Evolutionary conservation across 495 filamentous ascomycete genomes (phyloP).

Genomic region (Neurospora sp.): DNA sequence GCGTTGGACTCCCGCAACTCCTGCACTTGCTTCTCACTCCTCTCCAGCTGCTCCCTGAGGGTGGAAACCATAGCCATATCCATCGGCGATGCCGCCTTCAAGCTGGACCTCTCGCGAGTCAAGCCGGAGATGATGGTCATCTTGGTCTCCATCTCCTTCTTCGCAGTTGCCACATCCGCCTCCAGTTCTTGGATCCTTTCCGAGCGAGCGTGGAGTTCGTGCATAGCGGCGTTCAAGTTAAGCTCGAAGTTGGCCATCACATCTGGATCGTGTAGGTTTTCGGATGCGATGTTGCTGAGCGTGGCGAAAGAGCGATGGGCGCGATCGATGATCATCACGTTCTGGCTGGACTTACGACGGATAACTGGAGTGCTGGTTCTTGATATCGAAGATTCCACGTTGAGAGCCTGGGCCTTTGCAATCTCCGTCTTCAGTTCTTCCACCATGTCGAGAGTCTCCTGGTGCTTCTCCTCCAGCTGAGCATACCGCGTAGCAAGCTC

Average conservation of each 20-base stretch:
- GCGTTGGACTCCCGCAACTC: slow-evolving; percentile 63
- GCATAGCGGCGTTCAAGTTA: slow-evolving; percentile 85
- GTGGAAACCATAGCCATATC: slow-evolving; percentile 87
- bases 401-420: slow-evolving; percentile 57
- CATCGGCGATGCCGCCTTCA: slow-evolving; percentile 70
- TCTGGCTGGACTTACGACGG: slow-evolving; percentile 89
- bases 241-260: slow-evolving; percentile 86
- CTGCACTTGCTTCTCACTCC: slow-evolving; percentile 72
- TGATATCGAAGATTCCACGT: slow-evolving; percentile 51
- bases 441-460: slow-evolving; percentile 70
- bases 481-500: slow-evolving; percentile 68
- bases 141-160: slow-evolving; percentile 94
- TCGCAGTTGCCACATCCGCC: slow-evolving; percentile 69
- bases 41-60: slow-evolving; percentile 76
- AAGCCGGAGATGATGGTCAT: slow-evolving; percentile 89
- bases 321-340: slow-evolving; percentile 78
- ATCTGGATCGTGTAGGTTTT: slow-evolving; percentile 74
- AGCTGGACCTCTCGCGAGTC: slow-evolving; percentile 80
- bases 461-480: slow-evolving; percentile 70
- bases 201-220: slow-evolving; percentile 76
- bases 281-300: slow-evolving; percentile 74
- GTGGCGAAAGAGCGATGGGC: slow-evolving; percentile 87
- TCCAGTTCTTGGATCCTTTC: slow-evolving; percentile 87
- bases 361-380: slow-evolving; percentile 58
- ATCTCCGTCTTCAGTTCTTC: slow-evolving; percentile 83